Base-by-base conservation (phyloP, 495 filamentous ascomycete species). In the Xylaria flabelliformis region DNA sequence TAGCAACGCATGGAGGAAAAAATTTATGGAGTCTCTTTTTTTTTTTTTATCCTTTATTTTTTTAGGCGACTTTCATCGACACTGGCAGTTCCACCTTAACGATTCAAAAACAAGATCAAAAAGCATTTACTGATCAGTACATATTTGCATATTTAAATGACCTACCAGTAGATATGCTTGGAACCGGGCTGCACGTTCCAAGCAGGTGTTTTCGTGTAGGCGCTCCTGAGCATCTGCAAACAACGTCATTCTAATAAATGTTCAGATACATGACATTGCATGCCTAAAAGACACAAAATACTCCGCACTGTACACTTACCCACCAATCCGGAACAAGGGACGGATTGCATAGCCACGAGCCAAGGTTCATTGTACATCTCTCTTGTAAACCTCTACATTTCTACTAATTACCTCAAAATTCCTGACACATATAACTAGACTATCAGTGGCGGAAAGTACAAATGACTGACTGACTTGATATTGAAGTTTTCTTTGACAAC, bases 201-300 rank as follows among this genome's bases (percentile, higher is more conserved):
- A 59, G 55, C 26, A 59, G 15, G 34, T 21, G 58, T 39, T 61
- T 61, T 61, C 34, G 58, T 21, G 34, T n/a, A 9, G 32, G 32
- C 56, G 9, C 6, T 56, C 7, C 15, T 56, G 2, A 21, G 19
- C 39, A 29, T 32, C 21, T 53, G 32, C 26, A 24, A 21, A 67
- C 46, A 48, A 67, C 64, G 64, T 67, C 64, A 67, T 67, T 67
- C 29, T 67, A 66, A 51, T 65, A 65, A 66, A 66, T 66, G 64
- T 13, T 41, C 44, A 24, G 42, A 46, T 29, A 44, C 50, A 67
- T 44, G 64, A 53, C 64, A 21, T 51, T 4, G 64, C 64, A 67
- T 51, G 46, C 46, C 46, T 21, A 21, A 15, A 19, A 29, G 34
- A 67, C 39, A 67, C 48, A 44, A 56, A 56, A 56, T 9, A 17